phyloP scores from a whole-genome alignment of 306 rosid genomes.

The Vigna unguiculata region DNA sequence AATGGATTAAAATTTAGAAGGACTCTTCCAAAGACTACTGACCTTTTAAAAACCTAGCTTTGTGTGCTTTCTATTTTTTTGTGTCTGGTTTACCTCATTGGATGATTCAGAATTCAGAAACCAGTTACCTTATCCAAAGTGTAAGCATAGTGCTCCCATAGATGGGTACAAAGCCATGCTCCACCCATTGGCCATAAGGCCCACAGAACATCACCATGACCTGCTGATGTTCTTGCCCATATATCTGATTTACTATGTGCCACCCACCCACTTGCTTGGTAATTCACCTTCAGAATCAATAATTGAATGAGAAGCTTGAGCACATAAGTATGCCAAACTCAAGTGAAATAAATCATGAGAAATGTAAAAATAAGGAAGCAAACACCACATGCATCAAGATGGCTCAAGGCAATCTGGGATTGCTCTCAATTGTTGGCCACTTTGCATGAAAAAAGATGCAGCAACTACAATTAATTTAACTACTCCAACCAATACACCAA shows the following conservation, averaged over 20 bases:
- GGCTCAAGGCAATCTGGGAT: slow-evolving; percentile 12
- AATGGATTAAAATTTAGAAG: not conserved
- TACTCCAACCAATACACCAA: not conserved
- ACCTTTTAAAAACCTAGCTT: not conserved
- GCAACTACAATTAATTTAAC: slow-evolving; percentile 1
- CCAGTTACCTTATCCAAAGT: slow-evolving; percentile 71
- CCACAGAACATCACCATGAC: slow-evolving; percentile 73
- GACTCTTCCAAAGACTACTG: slow-evolving; percentile 4
- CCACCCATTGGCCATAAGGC: slow-evolving; percentile 95
- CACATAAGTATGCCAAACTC: slow-evolving; percentile 1
- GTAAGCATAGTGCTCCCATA: slow-evolving; percentile 80
- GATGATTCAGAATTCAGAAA: not conserved
- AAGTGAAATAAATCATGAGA: not conserved
- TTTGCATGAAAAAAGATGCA: not conserved
- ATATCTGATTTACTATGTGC: slow-evolving; percentile 77
- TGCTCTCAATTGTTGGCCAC: slow-evolving; percentile 1
- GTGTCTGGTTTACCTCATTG: not conserved
- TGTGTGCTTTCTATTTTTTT: not conserved
- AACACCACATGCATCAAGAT: not conserved
- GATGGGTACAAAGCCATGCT: slow-evolving; percentile 84
- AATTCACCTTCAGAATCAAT: slow-evolving; percentile 63
- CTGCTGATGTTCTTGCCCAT: slow-evolving; percentile 83
- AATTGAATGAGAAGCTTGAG: slow-evolving; percentile 18
- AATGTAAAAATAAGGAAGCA: not conserved
- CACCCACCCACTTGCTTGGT: slow-evolving; percentile 82